These are phyloP conservation scores for Neofusicoccum parvum DNA, from an alignment of 2,329 filamentous ascomycete genomes.

Conservation along the genomic window DNA sequence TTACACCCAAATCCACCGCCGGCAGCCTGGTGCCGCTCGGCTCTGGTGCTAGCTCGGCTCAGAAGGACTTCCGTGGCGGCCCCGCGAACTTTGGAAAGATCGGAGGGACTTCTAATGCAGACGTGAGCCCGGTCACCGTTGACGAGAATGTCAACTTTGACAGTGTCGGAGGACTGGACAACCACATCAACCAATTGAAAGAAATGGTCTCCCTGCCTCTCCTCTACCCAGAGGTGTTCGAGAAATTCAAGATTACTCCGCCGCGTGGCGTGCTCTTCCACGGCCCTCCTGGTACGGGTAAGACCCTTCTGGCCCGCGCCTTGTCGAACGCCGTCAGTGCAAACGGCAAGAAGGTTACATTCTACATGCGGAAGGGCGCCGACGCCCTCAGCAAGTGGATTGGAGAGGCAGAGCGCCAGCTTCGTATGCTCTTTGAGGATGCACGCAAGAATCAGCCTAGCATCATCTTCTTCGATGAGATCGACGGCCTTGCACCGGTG, in stretches of 20 bases:
- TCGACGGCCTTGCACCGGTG: slow-evolving; percentile 93
- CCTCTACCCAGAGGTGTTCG: slow-evolving; percentile 92
- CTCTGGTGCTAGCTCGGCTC: slow-evolving; percentile 53
- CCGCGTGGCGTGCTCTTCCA: slow-evolving; percentile 95
- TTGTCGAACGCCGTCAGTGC: slow-evolving; percentile 88
- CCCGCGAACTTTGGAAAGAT: slow-evolving; percentile 91
- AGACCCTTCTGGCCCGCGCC: slow-evolving; percentile 92
- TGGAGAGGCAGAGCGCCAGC: slow-evolving; percentile 93
- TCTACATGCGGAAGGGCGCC: slow-evolving; percentile 99
- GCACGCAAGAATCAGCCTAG: slow-evolving; percentile 93
- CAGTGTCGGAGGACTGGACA: slow-evolving; percentile 87
- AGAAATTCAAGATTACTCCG: slow-evolving; percentile 87
- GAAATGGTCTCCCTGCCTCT: slow-evolving; percentile 97
- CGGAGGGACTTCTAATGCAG: slow-evolving; percentile 86
- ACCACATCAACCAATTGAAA: slow-evolving; percentile 95
- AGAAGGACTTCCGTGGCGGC: slow-evolving; percentile 55
- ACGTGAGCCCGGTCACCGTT: slow-evolving; percentile 92
- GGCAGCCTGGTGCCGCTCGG: slow-evolving; percentile 55
- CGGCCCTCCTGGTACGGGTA: slow-evolving; percentile 94
- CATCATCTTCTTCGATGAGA: slow-evolving; percentile 99
- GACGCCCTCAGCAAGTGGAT: slow-evolving; percentile 99
- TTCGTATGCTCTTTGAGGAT: slow-evolving; percentile 92
- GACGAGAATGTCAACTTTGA: slow-evolving; percentile 92
- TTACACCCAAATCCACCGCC: not conserved
- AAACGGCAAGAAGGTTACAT: slow-evolving; percentile 91